Evolutionary conservation across 805 yeast species (phyloP).

Genomic region (Wickerhamiella parazyma): DNA sequence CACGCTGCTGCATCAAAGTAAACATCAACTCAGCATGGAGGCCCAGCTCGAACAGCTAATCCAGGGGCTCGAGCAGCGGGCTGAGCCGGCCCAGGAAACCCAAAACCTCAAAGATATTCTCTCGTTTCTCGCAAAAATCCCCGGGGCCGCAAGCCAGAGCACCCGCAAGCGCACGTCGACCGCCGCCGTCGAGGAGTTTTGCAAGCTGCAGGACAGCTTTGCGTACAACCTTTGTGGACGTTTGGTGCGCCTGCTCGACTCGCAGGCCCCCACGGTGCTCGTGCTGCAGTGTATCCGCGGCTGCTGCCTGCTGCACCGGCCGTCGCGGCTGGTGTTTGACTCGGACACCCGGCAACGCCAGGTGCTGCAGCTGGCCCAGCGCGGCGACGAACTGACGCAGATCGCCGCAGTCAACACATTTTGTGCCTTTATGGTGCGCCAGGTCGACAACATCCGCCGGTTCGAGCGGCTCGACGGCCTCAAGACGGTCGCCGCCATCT

Average conservation of each 20-base stretch:
- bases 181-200: constrained; percentile 24
- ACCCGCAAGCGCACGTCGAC: background rate
- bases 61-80: constrained; percentile 1
- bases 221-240: constrained; percentile 36
- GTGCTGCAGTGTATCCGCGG: constrained; percentile 37
- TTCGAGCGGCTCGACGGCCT: constrained; percentile 50
- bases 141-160: background rate
- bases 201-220: constrained; percentile 38
- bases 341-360: constrained; percentile 26
- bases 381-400: constrained; percentile 21
- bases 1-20: background rate
- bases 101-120: background rate
- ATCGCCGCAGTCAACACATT: constrained; percentile 38
- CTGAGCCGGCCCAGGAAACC: no score
- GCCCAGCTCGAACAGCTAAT: background rate
- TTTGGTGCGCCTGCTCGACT: constrained; percentile 17
- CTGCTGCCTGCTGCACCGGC: constrained; percentile 43
- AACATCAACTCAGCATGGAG: background rate
- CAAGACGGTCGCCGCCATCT: constrained; percentile 34
- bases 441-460: constrained; percentile 40
- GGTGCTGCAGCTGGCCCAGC: constrained; percentile 11
- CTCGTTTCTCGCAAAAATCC: background rate
- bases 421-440: constrained; percentile 44
- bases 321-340: constrained; percentile 37
- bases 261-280: constrained; percentile 9